A percentile compares a stretch with the other conserved stretches of the same genome.
Evolutionary conservation across 106 monocot genomes (phyloP).

Genomic region (Allium fistulosum): DNA sequence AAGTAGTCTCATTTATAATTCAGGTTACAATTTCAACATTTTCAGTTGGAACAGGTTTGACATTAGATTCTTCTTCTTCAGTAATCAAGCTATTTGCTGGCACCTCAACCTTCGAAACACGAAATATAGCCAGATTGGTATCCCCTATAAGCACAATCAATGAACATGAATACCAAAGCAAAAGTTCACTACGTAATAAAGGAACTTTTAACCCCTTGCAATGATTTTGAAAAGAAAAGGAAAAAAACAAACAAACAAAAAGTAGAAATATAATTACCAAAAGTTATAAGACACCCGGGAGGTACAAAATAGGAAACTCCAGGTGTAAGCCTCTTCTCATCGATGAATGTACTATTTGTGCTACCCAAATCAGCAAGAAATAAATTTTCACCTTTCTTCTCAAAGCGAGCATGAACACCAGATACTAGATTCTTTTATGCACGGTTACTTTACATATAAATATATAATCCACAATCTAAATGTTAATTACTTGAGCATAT

Average conservation of each 20-base stretch:
- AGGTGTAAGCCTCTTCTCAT: slow-evolving; percentile 26
- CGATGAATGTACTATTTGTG: slow-evolving; percentile 44
- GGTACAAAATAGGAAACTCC: slow-evolving; percentile 15
- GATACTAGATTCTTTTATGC: slow-evolving; percentile 20
- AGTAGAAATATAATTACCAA: slow-evolving; percentile 15
- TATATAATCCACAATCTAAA: neutral
- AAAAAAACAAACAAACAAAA: neutral
- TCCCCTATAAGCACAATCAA: neutral
- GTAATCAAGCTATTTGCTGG: neutral
- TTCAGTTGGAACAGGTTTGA: neutral
- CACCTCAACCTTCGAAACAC: slow-evolving; percentile 8
- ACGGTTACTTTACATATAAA: neutral
- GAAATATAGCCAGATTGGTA: slow-evolving; percentile 5
- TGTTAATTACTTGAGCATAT: neutral
- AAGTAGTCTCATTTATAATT: neutral
- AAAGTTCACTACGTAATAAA: too few species aligned
- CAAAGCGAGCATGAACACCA: slow-evolving; percentile 36
- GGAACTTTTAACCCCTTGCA: too few species aligned
- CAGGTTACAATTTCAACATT: slow-evolving; percentile 2
- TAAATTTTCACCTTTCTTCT: slow-evolving; percentile 37
- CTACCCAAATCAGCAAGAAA: slow-evolving; percentile 35
- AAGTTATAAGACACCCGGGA: slow-evolving; percentile 33
- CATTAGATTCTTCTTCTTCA: slow-evolving; percentile 3
- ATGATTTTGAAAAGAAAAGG: neutral
- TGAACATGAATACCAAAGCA: neutral